Evolutionary conservation across 371 early-diverging fungal species (phyloP), one percentile per base, ranked within the genome.

Genomic region (Mucor velutinosus): DNA sequence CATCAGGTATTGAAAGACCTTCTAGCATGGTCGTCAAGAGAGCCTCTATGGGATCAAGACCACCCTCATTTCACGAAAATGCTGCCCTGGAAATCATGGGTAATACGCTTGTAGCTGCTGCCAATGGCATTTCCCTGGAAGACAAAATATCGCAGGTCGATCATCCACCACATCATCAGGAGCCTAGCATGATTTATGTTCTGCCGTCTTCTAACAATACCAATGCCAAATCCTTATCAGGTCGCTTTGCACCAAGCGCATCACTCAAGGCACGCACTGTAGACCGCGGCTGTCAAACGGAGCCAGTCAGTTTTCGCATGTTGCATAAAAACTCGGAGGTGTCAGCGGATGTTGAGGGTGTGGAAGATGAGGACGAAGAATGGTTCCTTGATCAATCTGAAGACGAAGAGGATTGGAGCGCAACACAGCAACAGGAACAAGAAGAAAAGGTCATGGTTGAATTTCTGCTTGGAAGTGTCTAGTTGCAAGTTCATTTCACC

Each of bases 21-120:
- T 74, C 74, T 1, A 74, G 71, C 25, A 74, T 70, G 45, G 74
- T 67, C 6, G 62, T 67, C 4, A 70, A 71, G 47, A 59, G 74
- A 21, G 64, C 70, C 0, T 72, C 72, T 6, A 64, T 67, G 68
- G 73, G 73, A 43, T 66, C 65, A 35, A 56, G 69, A 61, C 64
- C 69, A 12, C 65, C 65, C n/a, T 67, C 68, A 0, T 72, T 72
- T 27, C 68, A 68, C 21, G 73, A 72, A 35, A 30, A 27, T 15
- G 63, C 49, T 19, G 41, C 27, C 14, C 27, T 61, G 10, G 59
- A 60, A 27, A 30, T 51, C 33, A 65, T 58, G 15, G 70, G 55
- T 14, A 60, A 53, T 27, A 53, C 51, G 55, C 27, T 63, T 17
- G 23, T 51, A 11, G 53, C 51, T 33, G 25, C 64, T 55, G 32